Conservation (phyloP, 2,329 filamentous ascomycete species). For the Colletotrichum spaethianum region DNA sequence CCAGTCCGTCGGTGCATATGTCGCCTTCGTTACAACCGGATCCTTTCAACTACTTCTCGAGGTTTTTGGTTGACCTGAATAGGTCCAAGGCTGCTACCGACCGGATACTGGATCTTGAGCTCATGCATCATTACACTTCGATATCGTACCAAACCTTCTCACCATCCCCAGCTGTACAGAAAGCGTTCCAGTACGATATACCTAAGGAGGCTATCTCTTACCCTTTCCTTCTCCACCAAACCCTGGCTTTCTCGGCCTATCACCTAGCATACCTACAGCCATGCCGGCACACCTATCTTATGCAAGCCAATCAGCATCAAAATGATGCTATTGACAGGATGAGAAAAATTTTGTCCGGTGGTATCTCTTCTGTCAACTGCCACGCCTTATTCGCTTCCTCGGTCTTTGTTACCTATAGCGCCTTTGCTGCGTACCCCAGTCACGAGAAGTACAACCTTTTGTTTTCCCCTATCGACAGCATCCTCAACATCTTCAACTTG, state of each 20-base stretch:
- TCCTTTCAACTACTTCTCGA: constrained; percentile 43
- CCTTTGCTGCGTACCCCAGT: constrained; percentile 48
- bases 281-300: constrained; percentile 43
- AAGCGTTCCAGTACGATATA: constrained; percentile 45
- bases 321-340: constrained; percentile 51
- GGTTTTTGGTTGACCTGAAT: constrained; percentile 44
- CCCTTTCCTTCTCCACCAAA: constrained; percentile 49
- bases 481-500: constrained; percentile 51
- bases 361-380: constrained; percentile 48
- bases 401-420: constrained; percentile 49
- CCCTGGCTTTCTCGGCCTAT: constrained; percentile 50
- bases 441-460: constrained; percentile 25
- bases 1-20: not conserved
- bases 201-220: constrained; percentile 47
- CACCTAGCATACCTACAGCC: constrained; percentile 49
- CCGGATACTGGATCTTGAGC: constrained; percentile 53
- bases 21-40: constrained; percentile 20
- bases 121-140: constrained; percentile 54
- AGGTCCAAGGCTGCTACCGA: constrained; percentile 41
- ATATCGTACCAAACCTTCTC: constrained; percentile 46
- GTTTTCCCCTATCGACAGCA: constrained; percentile 47
- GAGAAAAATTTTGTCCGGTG: constrained; percentile 43
- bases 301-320: constrained; percentile 51
- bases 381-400: constrained; percentile 51
- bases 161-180: constrained; percentile 44